A percentile compares a stretch with the other conserved stretches of the same genome.
Conservation (phyloP, 208 protist genomes). For the Naegleria fowleri region DNA sequence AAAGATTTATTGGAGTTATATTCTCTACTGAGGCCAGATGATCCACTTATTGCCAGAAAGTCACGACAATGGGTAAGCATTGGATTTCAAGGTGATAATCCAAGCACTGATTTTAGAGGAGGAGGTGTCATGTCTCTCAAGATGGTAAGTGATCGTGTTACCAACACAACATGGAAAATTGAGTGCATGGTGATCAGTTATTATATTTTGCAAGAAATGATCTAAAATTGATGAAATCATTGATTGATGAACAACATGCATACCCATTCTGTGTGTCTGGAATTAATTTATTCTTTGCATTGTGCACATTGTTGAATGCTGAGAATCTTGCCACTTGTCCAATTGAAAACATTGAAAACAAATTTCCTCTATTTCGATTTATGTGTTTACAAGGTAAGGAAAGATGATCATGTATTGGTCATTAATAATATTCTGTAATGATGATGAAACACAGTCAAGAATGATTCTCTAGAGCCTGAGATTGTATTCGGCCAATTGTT, state of each 20-base stretch:
- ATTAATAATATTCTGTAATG: too few species aligned
- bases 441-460: background rate
- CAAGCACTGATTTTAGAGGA: constrained; percentile 72
- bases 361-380: background rate
- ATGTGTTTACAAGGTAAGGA: background rate
- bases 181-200: constrained; percentile 41
- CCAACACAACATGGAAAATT: too few species aligned
- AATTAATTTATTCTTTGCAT: background rate
- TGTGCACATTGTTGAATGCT: background rate
- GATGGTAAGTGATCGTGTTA: background rate
- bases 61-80: constrained; percentile 58
- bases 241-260: background rate
- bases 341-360: background rate
- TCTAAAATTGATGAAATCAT: constrained; percentile 47
- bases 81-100: constrained; percentile 77
- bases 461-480: too few species aligned
- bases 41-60: background rate
- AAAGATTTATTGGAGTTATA: background rate
- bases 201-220: constrained; percentile 73
- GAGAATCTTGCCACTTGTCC: background rate
- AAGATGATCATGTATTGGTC: background rate
- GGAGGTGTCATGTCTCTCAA: constrained; percentile 66
- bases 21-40: background rate
- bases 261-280: constrained; percentile 24
- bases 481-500: too few species aligned